Evolutionary conservation across 1,284 basidiomycete genomes (phyloP).

Genomic region (Coniferiporia weirii): DNA sequence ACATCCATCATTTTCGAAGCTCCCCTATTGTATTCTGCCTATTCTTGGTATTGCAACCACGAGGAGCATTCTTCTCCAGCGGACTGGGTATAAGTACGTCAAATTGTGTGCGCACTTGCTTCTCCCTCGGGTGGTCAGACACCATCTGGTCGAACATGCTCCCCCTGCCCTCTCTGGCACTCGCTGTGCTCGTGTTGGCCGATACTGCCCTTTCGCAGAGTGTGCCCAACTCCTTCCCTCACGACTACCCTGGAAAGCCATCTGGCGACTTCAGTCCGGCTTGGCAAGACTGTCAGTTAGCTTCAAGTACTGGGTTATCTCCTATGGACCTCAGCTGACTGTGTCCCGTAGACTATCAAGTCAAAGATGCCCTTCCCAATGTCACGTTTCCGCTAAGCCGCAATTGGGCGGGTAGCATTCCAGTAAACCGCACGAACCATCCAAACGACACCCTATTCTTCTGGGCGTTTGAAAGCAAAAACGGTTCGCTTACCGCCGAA

Average conservation of each 20-base stretch:
- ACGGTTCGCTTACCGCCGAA: constrained; percentile 50
- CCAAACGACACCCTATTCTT: constrained; percentile 73
- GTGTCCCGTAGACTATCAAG: constrained; percentile 37
- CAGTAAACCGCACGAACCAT: constrained; percentile 56
- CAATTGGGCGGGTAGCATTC: constrained; percentile 64
- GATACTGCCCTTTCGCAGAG: constrained; percentile 10
- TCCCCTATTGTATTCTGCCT: too few relatives aligned
- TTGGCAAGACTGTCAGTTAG: constrained; percentile 57
- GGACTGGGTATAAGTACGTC: background rate
- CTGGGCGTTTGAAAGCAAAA: constrained; percentile 57
- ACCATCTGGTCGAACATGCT: constrained; percentile 21
- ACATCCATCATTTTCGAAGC: too few relatives aligned
- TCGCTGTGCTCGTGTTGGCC: constrained; percentile 16
- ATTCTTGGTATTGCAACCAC: too few relatives aligned
- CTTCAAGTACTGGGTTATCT: background rate
- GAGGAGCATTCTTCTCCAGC: too few relatives aligned
- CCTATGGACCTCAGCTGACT: background rate
- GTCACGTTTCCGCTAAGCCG: constrained; percentile 52
- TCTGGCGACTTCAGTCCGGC: constrained; percentile 45
- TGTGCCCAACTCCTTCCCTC: constrained; percentile 39
- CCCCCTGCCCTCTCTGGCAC: constrained; percentile 1
- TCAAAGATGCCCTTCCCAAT: constrained; percentile 54
- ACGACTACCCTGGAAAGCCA: constrained; percentile 49
- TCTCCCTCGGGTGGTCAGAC: background rate
- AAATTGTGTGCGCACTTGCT: background rate